phyloP scores from a whole-genome alignment of 164 flowering plant species.

The Dillenia turbinata region DNA sequence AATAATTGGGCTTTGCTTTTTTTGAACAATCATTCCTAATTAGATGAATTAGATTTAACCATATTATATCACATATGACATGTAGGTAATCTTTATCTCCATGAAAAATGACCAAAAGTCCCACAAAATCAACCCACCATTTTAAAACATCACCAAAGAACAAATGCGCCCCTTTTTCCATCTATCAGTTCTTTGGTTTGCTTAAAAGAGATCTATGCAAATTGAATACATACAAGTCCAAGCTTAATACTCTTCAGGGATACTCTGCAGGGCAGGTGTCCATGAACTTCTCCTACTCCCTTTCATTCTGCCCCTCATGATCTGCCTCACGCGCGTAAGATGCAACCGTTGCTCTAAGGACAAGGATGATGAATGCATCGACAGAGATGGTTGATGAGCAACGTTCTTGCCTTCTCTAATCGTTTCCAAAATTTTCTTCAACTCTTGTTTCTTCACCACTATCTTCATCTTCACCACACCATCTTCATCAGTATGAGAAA shows the following conservation, averaged over 20 bases:
- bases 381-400: neutral
- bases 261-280: constrained; percentile 45
- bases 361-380: neutral
- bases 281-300: constrained; percentile 15
- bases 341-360: constrained; percentile 24
- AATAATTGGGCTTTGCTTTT: too few relatives aligned
- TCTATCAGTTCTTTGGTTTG: too few relatives aligned
- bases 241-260: constrained; percentile 34
- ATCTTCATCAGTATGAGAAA: constrained; percentile 15
- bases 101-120: too few relatives aligned
- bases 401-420: neutral
- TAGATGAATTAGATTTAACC: too few relatives aligned
- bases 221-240: neutral
- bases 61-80: too few relatives aligned
- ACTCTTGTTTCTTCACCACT: constrained; percentile 35
- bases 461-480: constrained; percentile 39
- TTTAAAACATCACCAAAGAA: too few relatives aligned
- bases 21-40: too few relatives aligned
- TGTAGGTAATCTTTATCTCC: too few relatives aligned
- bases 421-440: constrained; percentile 28
- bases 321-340: constrained; percentile 21
- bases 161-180: too few relatives aligned
- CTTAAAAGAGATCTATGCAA: too few relatives aligned
- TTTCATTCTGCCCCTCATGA: constrained; percentile 10
- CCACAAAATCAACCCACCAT: too few relatives aligned